Evolutionary conservation across 2,329 filamentous ascomycete genomes (phyloP), one percentile per base, ranked within the genome.

Genomic region (Drechslerella dactyloides): DNA sequence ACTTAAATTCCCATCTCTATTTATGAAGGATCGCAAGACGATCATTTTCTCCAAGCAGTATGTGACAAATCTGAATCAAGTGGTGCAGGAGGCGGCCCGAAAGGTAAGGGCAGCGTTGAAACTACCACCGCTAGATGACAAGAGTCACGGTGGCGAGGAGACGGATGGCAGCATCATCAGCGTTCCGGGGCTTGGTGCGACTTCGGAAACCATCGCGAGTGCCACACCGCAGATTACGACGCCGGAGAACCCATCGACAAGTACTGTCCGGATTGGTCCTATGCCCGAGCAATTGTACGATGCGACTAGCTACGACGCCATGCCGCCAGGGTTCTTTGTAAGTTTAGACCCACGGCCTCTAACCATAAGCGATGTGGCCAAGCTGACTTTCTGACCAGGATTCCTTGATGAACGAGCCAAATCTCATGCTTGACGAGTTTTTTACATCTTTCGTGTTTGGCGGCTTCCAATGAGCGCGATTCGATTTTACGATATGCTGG

Each of bases 351-450:
- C 35, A 30, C 15, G 24, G 7, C 24, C 27, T 37, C 19, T 10
- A 21, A 11, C 21, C 13, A 10, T 21, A n/a, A 44, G 10, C 11
- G n/a, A 5, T 21, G 5, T 17, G n/a, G 13, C n/a, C 15, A 24
- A 7, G 35, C 58, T 62, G 44, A 62, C 19, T 24, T 30, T 24
- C 24, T 15, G 37, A 33, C 7, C 53, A 72, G 68, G 55, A 72
- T 23, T 60, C 68, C 1, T 35, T 72, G 30, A 72, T 72, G 60
- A 72, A 72, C 24, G 60, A 72, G 40, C 68, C 68, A 5, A 72
- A 72, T 42, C 55, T 72, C 13, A 72, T 72, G 68, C 55, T 72
- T n/a, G 68, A 72, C n/a, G 68, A 72, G 24, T 72, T 72, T 42
- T 72, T 72, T 30, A 72, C 68, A 8, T 72, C 68, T 1, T 72